Evolutionary conservation across 179 eudicot genomes (phyloP).

Genomic region (Silene noctiflora): DNA sequence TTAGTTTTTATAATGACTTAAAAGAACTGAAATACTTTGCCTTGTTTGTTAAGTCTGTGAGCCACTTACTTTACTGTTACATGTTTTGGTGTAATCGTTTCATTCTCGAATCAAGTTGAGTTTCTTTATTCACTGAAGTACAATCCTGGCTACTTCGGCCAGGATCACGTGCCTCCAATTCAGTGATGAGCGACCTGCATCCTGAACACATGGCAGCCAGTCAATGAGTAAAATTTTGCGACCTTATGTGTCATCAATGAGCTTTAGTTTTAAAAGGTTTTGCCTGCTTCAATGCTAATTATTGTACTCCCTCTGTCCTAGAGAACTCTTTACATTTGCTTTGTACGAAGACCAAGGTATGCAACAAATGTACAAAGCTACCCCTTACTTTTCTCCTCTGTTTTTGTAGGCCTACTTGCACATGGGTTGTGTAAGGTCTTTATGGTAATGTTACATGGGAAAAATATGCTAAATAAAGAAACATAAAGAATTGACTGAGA

Average conservation of each 20-base stretch:
- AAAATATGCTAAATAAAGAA: no score
- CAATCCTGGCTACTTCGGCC: neutral
- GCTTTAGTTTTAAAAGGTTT: slow-evolving; percentile 1
- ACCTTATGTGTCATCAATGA: neutral
- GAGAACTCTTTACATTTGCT: no score
- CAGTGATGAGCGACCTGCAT: neutral
- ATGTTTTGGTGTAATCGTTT: neutral
- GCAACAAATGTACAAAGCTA: no score
- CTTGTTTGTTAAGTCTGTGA: neutral
- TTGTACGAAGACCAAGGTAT: no score
- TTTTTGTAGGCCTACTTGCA: no score
- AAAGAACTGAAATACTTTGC: slow-evolving; percentile 3
- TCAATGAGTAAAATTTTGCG: neutral
- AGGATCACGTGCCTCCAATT: slow-evolving; percentile 6
- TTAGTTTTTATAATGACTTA: neutral
- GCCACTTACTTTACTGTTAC: neutral
- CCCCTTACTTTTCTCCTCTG: no score
- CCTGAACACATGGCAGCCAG: slow-evolving; percentile 11
- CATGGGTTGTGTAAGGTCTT: no score
- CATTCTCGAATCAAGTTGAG: neutral
- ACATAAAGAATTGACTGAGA: no score
- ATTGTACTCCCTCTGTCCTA: neutral
- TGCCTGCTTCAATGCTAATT: slow-evolving; percentile 12
- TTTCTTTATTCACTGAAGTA: slow-evolving; percentile 3
- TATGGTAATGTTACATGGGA: no score